Evolutionary conservation across 108 stramenopile genomes (phyloP), one percentile per base, ranked within the genome.

Genomic region (Skeletonema menzelii): DNA sequence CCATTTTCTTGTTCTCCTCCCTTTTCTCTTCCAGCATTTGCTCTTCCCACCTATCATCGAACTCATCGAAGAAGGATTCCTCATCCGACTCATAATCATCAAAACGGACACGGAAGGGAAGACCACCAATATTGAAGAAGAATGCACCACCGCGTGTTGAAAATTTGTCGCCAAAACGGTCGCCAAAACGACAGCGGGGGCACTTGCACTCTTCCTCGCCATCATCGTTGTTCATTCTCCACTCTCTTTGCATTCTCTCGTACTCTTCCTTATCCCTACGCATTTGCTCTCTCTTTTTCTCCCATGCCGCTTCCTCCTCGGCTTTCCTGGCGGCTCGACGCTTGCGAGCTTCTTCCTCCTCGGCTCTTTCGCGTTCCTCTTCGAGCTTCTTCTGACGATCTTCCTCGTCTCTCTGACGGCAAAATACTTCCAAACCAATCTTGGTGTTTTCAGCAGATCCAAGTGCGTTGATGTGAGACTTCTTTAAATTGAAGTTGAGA

Each of bases 281-380:
- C 71, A 64, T 59, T 24, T 59, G 44, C 37, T 66, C 77, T 37
- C 49, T 38, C 27, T 56, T 14, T 26, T 38, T 46, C 58, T 79
- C 58, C 63, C 71, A 71, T 22, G 76, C 76, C 12, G 70, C 70
- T 14, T 67, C n/a, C 47, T 73, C 77, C 65, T 34, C 7, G 17
- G 57, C 63, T 67, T 68, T 79, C 17, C 8, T 37, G 32, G 53
- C 77, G 12, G 40, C 66, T 19, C 65, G 30, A 4, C 77, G 72
- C 38, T 65, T 64, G 26, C 72, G 72, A 32, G 63, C 77, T 40
- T 73, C 77, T n/a, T 73, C 77, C 53, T 79, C 77, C 20, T 61
- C 26, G 1, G 31, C 46, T 15, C 49, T 63, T 19, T 70, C 56
- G 15, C 17, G 42, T 27, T 71, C 57, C 27, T 68, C 72, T 46